Conservation (phyloP, 2,329 filamentous ascomycete genomes). For the Rhinocladiella similis region DNA sequence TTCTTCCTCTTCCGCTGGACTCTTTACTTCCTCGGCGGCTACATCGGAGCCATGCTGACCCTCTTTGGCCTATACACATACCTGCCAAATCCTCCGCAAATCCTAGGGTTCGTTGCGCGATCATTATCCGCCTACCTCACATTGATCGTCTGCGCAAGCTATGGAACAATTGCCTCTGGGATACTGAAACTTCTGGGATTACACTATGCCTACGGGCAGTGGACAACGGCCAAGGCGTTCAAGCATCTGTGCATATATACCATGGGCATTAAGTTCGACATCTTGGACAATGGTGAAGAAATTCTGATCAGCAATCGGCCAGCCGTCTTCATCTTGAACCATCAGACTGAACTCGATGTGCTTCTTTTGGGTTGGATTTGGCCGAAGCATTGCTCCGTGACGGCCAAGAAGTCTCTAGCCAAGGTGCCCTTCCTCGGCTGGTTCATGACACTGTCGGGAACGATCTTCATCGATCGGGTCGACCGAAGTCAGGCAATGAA, state of each 20-base stretch:
- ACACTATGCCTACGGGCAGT: slow-evolving; percentile 77
- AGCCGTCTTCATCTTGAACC: slow-evolving; percentile 89
- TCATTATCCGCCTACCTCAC: slow-evolving; percentile 48
- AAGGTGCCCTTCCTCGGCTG: slow-evolving; percentile 83
- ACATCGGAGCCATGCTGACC: slow-evolving; percentile 60
- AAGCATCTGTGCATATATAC: slow-evolving; percentile 72
- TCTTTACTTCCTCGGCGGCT: slow-evolving; percentile 56
- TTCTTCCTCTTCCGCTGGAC: slow-evolving; percentile 35
- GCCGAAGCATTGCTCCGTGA: slow-evolving; percentile 87
- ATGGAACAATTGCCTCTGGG: slow-evolving; percentile 75
- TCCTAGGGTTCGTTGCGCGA: slow-evolving; percentile 47
- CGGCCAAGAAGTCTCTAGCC: slow-evolving; percentile 83
- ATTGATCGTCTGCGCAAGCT: slow-evolving; percentile 57
- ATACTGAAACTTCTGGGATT: slow-evolving; percentile 66
- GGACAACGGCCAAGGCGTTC: slow-evolving; percentile 77
- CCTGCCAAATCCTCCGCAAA: slow-evolving; percentile 35
- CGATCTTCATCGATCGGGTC: slow-evolving; percentile 91
- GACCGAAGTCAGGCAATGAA: slow-evolving; percentile 79
- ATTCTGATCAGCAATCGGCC: slow-evolving; percentile 68
- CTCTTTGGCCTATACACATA: slow-evolving; percentile 50
- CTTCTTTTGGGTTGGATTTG: slow-evolving; percentile 87
- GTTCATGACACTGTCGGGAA: slow-evolving; percentile 87
- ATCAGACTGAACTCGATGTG: slow-evolving; percentile 95
- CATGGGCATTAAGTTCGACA: slow-evolving; percentile 75
- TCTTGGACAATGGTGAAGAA: slow-evolving; percentile 63